Conservation (phyloP, 352 stramenopile genomes). For the Globisporangium acanthophoron region DNA sequence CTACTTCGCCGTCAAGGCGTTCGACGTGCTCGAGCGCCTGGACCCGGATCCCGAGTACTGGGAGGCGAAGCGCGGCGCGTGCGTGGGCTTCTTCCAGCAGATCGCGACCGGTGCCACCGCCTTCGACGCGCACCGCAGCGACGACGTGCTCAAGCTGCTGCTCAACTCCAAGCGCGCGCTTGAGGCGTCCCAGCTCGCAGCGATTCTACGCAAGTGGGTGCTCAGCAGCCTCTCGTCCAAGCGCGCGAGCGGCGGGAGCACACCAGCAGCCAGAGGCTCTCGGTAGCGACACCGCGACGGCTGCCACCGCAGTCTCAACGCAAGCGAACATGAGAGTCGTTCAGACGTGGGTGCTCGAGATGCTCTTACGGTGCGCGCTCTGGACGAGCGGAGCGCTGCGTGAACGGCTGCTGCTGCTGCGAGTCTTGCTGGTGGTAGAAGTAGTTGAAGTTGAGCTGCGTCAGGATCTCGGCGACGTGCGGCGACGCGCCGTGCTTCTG, state of each 20-base stretch:
- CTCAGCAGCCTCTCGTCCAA: not conserved
- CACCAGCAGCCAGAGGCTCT: no score
- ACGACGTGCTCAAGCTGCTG: constrained; percentile 52
- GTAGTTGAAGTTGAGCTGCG: constrained; percentile 76
- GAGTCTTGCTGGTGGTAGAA: constrained; percentile 39
- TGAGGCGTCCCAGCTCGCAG: constrained; percentile 40
- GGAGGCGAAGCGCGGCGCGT: constrained; percentile 70
- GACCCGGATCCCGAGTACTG: constrained; percentile 69
- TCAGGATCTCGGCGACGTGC: constrained; percentile 60
- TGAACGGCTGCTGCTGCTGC: constrained; percentile 8
- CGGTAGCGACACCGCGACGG: no score
- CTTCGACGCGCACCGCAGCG: constrained; percentile 17
- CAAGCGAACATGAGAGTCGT: no score
- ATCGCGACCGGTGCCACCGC: constrained; percentile 32
- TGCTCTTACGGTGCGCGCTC: not conserved
- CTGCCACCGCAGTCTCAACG: no score
- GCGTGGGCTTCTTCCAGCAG: constrained; percentile 55
- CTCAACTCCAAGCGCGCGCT: constrained; percentile 45
- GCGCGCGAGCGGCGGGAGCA: no score
- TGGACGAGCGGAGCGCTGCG: not conserved
- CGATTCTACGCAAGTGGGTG: constrained; percentile 41
- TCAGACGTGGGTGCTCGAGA: no score
- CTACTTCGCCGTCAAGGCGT: constrained; percentile 62
- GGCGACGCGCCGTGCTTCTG: constrained; percentile 60
- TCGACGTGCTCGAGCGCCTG: constrained; percentile 68